Evolutionary conservation across 345 rosid genomes (phyloP).

Genomic region (Salix suchowensis): DNA sequence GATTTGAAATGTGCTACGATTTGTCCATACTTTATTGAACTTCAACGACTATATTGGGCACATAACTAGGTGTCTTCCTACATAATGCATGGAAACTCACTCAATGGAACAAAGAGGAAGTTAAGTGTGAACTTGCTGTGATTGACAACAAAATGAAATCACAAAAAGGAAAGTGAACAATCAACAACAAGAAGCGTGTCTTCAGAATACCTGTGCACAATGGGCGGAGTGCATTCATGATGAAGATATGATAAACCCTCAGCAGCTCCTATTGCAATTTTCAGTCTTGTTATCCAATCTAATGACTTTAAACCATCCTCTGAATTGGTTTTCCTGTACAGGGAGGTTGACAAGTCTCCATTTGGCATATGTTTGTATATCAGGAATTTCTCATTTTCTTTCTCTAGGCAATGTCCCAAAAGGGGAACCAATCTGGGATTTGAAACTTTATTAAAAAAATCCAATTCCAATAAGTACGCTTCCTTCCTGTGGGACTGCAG

Average conservation of each 20-base stretch:
- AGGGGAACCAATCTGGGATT: constrained; percentile 81
- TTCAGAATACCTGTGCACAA: constrained; percentile 78
- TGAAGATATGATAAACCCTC: constrained; percentile 82
- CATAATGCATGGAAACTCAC: neutral
- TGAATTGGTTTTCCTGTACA: constrained; percentile 51
- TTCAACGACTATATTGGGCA: neutral
- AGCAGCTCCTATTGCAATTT: constrained; percentile 92
- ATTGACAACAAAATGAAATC: neutral
- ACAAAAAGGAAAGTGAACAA: neutral
- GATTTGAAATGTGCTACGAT: neutral
- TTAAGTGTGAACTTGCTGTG: neutral
- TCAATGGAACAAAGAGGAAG: neutral
- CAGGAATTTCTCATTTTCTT: constrained; percentile 72
- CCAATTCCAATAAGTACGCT: constrained; percentile 62
- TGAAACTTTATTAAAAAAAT: constrained; percentile 65
- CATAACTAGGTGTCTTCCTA: neutral
- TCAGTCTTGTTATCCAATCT: constrained; percentile 98
- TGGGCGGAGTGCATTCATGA: constrained; percentile 84
- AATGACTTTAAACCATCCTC: constrained; percentile 75
- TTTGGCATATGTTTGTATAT: constrained; percentile 88
- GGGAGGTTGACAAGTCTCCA: constrained; percentile 72
- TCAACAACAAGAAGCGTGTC: neutral
- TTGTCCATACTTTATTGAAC: neutral
- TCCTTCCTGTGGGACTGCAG: constrained; percentile 49
- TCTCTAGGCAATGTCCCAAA: constrained; percentile 79